A percentile compares a stretch with the other conserved stretches of the same genome.
Evolutionary conservation across 305 asterid genomes (phyloP).

Genomic region (Fraxinus platypoda): DNA sequence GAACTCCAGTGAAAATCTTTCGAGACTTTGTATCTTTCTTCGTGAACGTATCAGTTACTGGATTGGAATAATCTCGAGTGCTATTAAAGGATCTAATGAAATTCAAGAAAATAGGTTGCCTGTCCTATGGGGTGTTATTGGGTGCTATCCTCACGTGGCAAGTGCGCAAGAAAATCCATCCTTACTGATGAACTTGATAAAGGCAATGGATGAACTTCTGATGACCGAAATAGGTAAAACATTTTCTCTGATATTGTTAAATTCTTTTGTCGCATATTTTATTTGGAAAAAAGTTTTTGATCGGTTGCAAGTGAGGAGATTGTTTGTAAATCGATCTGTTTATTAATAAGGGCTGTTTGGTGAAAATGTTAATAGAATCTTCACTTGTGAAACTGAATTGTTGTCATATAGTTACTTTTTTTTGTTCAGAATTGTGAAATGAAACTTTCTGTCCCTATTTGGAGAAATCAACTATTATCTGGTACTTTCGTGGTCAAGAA

Average conservation of each 20-base stretch:
- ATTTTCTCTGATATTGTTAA: constrained; percentile 17
- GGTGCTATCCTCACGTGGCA: constrained; percentile 60
- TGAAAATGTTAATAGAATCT: background rate
- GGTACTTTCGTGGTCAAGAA: background rate
- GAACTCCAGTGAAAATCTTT: constrained; percentile 38
- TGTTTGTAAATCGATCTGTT: background rate
- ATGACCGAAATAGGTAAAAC: constrained; percentile 56
- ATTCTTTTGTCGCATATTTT: constrained; percentile 15
- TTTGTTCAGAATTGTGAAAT: constrained; percentile 8
- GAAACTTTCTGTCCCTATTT: constrained; percentile 11
- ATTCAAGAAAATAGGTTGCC: constrained; percentile 55
- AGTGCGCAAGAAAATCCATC: constrained; percentile 46
- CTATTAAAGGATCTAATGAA: constrained; percentile 32
- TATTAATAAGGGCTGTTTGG: background rate
- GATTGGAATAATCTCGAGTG: constrained; percentile 48
- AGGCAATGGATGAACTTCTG: constrained; percentile 67
- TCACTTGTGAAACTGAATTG: background rate
- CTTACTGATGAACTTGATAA: constrained; percentile 61
- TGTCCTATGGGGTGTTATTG: constrained; percentile 73
- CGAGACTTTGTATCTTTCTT: constrained; percentile 40
- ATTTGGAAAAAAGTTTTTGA: background rate
- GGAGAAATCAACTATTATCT: background rate
- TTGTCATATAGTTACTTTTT: background rate
- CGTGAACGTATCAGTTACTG: constrained; percentile 47
- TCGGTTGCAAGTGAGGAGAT: background rate